Percentiles rank a stretch among this genome's conserved stretches.
phyloP scores from a whole-genome alignment of 2,329 filamentous ascomycete species.

The Chrysosporium keratinophilum region DNA sequence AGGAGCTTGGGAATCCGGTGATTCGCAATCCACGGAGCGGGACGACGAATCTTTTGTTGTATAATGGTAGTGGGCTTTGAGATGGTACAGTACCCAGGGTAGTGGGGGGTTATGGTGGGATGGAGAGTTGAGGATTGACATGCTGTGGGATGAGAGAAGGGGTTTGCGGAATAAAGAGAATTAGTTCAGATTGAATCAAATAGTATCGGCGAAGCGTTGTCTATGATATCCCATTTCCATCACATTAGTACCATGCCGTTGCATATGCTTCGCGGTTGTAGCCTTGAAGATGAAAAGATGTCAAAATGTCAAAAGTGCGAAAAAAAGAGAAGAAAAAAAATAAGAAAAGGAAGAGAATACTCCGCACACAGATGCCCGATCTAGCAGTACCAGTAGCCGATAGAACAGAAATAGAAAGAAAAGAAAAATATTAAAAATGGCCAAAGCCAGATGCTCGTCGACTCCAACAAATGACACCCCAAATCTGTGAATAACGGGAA shows the following conservation, averaged over 20 bases:
- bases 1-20: conserved; percentile 39
- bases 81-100: not conserved
- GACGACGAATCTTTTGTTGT: conserved; percentile 24
- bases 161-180: too few relatives aligned
- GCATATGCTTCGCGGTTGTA: not conserved
- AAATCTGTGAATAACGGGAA: too few relatives aligned
- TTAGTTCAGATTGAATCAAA: not conserved
- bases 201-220: not conserved
- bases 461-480: too few relatives aligned
- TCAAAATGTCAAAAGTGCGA: not conserved
- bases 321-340: not conserved
- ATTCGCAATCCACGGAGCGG: conserved; percentile 17
- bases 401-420: too few relatives aligned
- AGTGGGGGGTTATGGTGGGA: not conserved
- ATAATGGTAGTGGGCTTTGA: conserved; percentile 20
- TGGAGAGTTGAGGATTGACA: too few relatives aligned
- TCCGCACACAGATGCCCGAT: too few relatives aligned
- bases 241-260: too few relatives aligned
- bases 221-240: too few relatives aligned
- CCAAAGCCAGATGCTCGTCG: too few relatives aligned
- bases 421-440: too few relatives aligned
- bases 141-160: too few relatives aligned
- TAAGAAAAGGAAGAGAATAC: not conserved
- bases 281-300: not conserved
- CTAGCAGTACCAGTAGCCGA: too few relatives aligned